phyloP scores from a whole-genome alignment of 805 yeast genomes.

The Cyberlindnera nakhonratchasimensis region DNA sequence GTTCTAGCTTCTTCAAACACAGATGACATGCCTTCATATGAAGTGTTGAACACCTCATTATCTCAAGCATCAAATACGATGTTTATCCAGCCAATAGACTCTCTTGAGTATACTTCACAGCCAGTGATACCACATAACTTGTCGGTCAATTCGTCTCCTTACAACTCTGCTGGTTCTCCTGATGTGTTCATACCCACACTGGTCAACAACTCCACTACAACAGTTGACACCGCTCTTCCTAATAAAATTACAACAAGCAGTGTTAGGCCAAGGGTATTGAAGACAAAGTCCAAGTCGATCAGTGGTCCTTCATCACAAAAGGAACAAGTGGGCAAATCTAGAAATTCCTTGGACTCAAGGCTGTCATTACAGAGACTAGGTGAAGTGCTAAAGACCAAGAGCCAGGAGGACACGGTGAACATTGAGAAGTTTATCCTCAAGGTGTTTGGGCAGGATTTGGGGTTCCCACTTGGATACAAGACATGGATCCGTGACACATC shows the following conservation, averaged over 20 bases:
- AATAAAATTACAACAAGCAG: too few species aligned
- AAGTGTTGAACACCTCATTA: background rate
- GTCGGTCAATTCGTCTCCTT: slow-evolving; percentile 9
- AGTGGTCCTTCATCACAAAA: slow-evolving; percentile 3
- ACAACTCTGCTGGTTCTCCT: slow-evolving; percentile 4
- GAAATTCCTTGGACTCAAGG: slow-evolving; percentile 44
- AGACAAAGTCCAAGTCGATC: slow-evolving; percentile 6
- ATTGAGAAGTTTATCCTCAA: slow-evolving; percentile 52
- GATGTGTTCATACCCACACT: background rate
- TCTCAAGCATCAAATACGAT: background rate
- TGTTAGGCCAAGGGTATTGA: background rate
- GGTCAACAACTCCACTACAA: background rate
- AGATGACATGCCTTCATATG: background rate
- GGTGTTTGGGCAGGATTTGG: slow-evolving; percentile 53
- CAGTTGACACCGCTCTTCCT: too few species aligned
- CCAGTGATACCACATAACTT: background rate
- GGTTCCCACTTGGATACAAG: slow-evolving; percentile 69
- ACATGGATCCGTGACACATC: slow-evolving; percentile 85
- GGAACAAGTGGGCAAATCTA: slow-evolving; percentile 6
- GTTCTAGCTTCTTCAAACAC: slow-evolving; percentile 5
- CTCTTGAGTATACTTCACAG: slow-evolving; percentile 9
- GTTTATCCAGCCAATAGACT: slow-evolving; percentile 1
- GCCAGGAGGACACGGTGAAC: slow-evolving; percentile 50
- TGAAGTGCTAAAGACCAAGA: slow-evolving; percentile 44
- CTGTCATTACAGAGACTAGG: slow-evolving; percentile 56